These are phyloP conservation scores for Chaetomium tenue DNA, from an alignment of 495 filamentous ascomycete genomes.

Conservation along the genomic window DNA sequence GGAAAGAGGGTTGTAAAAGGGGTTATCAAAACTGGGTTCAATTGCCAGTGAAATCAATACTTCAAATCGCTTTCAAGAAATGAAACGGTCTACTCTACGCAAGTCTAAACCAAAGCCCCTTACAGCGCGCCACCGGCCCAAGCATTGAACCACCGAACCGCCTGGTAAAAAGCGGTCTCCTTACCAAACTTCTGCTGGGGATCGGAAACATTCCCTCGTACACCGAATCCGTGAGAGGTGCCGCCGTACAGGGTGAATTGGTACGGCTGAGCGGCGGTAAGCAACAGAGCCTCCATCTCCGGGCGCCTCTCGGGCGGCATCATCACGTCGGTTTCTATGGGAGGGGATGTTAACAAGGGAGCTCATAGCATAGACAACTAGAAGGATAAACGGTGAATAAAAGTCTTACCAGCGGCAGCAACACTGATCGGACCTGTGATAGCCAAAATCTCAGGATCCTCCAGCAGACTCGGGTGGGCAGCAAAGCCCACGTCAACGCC, in stretches of 20 bases:
- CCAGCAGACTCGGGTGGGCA: constrained; percentile 8
- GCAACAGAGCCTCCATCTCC: constrained; percentile 3
- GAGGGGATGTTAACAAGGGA: neutral
- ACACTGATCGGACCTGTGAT: constrained; percentile 7
- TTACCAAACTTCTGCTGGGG: constrained; percentile 12
- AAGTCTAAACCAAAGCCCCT: neutral
- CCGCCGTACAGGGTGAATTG: constrained; percentile 6
- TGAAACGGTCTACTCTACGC: too few species aligned
- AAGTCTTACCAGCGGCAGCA: constrained; percentile 5
- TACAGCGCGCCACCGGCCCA: constrained; percentile 12
- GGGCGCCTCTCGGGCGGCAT: neutral
- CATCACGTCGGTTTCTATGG: neutral
- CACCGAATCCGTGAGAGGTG: constrained; percentile 8
- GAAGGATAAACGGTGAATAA: neutral
- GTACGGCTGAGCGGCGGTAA: neutral
- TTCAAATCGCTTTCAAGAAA: too few species aligned
- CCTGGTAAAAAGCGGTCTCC: constrained; percentile 13
- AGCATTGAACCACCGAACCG: constrained; percentile 13
- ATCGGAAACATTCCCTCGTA: constrained; percentile 5
- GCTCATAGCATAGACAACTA: neutral
- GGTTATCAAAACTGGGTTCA: too few species aligned
- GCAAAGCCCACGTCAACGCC: constrained; percentile 13
- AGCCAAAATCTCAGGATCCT: constrained; percentile 1
- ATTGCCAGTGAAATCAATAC: too few species aligned
- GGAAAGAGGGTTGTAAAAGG: too few species aligned